Evolutionary conservation across 129 eudicot species (phyloP).

Genomic region (Erigeron canadensis): DNA sequence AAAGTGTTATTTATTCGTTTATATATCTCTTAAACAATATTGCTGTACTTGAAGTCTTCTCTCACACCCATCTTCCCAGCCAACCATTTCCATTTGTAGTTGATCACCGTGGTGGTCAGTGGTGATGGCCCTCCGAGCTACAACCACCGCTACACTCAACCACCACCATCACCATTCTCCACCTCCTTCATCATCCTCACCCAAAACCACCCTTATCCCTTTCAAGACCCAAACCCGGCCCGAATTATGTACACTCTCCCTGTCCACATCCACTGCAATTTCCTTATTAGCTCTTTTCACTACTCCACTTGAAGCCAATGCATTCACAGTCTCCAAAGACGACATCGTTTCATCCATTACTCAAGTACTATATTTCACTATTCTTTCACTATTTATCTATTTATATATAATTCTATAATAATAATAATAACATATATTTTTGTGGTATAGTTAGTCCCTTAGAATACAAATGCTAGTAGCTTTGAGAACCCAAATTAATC

Average conservation of each 20-base stretch:
- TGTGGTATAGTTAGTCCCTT: neutral
- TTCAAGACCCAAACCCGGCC: slow-evolving; percentile 44
- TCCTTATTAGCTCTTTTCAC: slow-evolving; percentile 63
- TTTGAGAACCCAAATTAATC: too few species aligned
- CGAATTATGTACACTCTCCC: slow-evolving; percentile 32
- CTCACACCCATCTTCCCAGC: neutral
- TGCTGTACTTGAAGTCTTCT: neutral
- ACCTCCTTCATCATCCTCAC: slow-evolving; percentile 41
- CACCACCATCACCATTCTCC: slow-evolving; percentile 51
- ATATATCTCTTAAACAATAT: slow-evolving; percentile 17
- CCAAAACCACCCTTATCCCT: slow-evolving; percentile 34
- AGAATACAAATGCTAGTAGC: too few species aligned
- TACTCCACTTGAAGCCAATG: slow-evolving; percentile 57
- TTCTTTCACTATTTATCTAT: neutral
- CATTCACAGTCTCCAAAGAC: slow-evolving; percentile 62
- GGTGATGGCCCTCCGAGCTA: slow-evolving; percentile 85
- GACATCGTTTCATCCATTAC: slow-evolving; percentile 80
- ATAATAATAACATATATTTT: neutral
- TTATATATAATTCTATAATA: neutral
- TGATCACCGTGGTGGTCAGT: slow-evolving; percentile 28
- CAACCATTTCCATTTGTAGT: neutral
- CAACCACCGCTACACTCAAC: slow-evolving; percentile 60
- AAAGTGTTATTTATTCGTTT: too few species aligned
- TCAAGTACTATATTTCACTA: slow-evolving; percentile 40
- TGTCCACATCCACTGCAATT: slow-evolving; percentile 54